phyloP scores from a whole-genome alignment of 225 moss, liverwort and hornwort genomes.

The Polytrichum commune region DNA sequence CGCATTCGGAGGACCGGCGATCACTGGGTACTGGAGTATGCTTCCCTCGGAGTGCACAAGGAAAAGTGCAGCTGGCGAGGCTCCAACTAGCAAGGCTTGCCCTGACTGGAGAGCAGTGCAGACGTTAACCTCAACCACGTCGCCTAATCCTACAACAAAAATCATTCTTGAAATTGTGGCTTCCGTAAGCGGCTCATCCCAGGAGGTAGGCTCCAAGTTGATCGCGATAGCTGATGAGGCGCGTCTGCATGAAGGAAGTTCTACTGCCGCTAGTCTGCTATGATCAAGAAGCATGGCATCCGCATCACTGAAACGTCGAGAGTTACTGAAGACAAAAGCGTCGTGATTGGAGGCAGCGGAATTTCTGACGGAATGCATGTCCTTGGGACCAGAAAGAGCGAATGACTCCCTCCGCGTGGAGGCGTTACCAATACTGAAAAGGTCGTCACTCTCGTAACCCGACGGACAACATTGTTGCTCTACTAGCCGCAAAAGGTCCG shows the following conservation, averaged over 20 bases:
- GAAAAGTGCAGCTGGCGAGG: constrained; percentile 5
- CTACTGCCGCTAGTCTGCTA: neutral
- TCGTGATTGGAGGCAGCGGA: neutral
- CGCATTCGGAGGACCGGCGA: constrained; percentile 2
- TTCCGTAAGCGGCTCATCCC: constrained; percentile 1
- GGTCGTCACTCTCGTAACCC: constrained; percentile 55
- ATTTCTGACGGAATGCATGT: neutral
- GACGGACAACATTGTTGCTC: constrained; percentile 8
- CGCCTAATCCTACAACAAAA: constrained; percentile 9
- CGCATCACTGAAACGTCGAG: neutral
- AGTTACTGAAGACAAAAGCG: too few relatives aligned
- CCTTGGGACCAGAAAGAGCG: constrained; percentile 6
- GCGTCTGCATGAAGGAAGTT: too few relatives aligned
- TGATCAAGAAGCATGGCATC: neutral
- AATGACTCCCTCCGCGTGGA: constrained; percentile 30
- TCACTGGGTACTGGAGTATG: neutral
- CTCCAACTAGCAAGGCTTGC: constrained; percentile 9
- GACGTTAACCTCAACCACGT: constrained; percentile 4
- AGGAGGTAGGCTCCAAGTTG: too few relatives aligned
- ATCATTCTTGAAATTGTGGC: constrained; percentile 2
- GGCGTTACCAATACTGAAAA: constrained; percentile 40
- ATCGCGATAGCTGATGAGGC: too few relatives aligned
- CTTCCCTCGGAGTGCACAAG: neutral
- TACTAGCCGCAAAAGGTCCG: neutral
- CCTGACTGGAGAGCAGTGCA: constrained; percentile 1